Percentiles rank a stretch among this genome's conserved stretches.
These are phyloP conservation scores for Xylaria sp. DNA, from an alignment of 2,329 filamentous ascomycete species.

Conservation along the genomic window DNA sequence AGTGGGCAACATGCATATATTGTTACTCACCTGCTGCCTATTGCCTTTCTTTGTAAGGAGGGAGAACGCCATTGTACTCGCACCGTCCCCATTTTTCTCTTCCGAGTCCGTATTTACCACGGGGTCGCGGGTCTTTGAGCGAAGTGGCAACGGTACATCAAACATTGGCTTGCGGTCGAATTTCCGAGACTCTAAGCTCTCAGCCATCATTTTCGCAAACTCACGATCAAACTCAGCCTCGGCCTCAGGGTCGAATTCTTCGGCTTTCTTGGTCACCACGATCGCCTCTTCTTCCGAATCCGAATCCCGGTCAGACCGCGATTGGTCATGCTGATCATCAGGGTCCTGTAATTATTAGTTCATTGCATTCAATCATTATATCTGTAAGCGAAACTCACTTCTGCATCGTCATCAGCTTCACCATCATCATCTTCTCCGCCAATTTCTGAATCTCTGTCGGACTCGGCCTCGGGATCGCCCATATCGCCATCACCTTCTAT, in stretches of 20 bases:
- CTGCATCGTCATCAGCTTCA: slow-evolving; percentile 48
- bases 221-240: slow-evolving; percentile 98
- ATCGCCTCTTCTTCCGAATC: slow-evolving; percentile 89
- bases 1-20: neutral
- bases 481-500: slow-evolving; percentile 71
- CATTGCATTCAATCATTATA: neutral
- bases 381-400: slow-evolving; percentile 55
- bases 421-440: slow-evolving; percentile 70
- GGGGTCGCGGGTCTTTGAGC: slow-evolving; percentile 72
- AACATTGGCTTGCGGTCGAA: slow-evolving; percentile 95
- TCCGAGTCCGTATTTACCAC: slow-evolving; percentile 50
- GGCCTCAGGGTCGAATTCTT: slow-evolving; percentile 89
- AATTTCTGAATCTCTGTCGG: slow-evolving; percentile 66
- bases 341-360: slow-evolving; percentile 54
- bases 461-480: slow-evolving; percentile 71
- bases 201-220: slow-evolving; percentile 97
- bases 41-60: slow-evolving; percentile 96
- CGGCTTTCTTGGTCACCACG: slow-evolving; percentile 89
- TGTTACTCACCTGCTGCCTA: slow-evolving; percentile 79
- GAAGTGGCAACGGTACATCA: slow-evolving; percentile 96
- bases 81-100: slow-evolving; percentile 52
- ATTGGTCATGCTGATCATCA: slow-evolving; percentile 54
- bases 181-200: slow-evolving; percentile 94
- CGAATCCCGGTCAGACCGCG: slow-evolving; percentile 63
- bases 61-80: slow-evolving; percentile 94